phyloP scores from a whole-genome alignment of 305 asterid species.

The Fraxinus nigra region DNA sequence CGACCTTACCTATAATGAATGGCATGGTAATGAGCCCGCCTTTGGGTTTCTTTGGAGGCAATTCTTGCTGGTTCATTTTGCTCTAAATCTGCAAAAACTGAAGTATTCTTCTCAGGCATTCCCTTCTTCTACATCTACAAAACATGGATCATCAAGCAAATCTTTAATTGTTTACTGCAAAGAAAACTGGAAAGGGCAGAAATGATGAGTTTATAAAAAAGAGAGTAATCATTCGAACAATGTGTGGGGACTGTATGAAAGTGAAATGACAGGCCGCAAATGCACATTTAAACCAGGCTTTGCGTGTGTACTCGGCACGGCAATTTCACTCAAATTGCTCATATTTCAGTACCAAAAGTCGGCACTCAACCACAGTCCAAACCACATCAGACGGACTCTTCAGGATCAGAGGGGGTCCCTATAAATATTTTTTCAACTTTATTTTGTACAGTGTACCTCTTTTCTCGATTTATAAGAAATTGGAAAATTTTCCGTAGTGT shows the following conservation, averaged over 20 bases:
- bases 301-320: neutral
- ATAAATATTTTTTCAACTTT: neutral
- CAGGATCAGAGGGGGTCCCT: neutral
- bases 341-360: conserved; percentile 4
- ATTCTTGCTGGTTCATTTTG: neutral
- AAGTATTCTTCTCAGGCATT: neutral
- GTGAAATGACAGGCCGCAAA: conserved; percentile 1
- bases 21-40: conserved; percentile 50
- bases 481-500: neutral
- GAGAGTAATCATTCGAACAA: neutral
- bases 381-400: neutral
- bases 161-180: neutral
- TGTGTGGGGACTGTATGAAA: neutral
- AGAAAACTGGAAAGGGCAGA: conserved; percentile 13
- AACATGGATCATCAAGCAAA: neutral
- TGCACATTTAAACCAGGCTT: neutral
- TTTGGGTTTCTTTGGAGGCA: conserved; percentile 27
- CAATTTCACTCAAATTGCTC: neutral
- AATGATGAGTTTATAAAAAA: neutral
- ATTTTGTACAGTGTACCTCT: neutral
- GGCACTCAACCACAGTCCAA: conserved; percentile 3
- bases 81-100: neutral
- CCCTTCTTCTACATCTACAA: neutral
- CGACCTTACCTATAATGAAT: conserved; percentile 38
- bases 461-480: neutral